Conservation (phyloP, 1,284 basidiomycete species). For the Amylostereum chailletii region DNA sequence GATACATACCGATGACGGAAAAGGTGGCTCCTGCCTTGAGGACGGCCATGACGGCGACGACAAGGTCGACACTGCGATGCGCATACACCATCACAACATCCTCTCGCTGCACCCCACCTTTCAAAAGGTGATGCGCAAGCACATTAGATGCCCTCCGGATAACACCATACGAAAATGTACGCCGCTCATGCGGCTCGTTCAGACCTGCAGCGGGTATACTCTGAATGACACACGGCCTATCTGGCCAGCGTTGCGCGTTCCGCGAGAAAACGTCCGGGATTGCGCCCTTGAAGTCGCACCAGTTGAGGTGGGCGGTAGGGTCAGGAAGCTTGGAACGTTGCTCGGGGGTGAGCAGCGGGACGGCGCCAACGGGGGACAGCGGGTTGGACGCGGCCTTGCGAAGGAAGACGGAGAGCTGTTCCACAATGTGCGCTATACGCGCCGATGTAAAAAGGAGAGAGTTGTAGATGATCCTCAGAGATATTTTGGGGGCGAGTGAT, state of each 20-base stretch:
- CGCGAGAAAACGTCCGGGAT: conserved; percentile 89
- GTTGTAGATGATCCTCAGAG: conserved; percentile 88
- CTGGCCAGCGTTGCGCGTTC: conserved; percentile 73
- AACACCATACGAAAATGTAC: conserved; percentile 71
- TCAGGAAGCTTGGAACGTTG: conserved; percentile 76
- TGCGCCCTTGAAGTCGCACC: conserved; percentile 96
- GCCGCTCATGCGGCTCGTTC: conserved; percentile 41
- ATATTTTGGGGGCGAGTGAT: conserved; percentile 71
- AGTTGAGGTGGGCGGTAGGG: conserved; percentile 86
- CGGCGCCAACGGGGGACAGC: conserved; percentile 58
- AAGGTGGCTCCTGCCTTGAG: conserved; percentile 97
- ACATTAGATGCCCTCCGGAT: conserved; percentile 87
- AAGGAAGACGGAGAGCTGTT: conserved; percentile 81
- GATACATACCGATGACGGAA: conserved; percentile 82
- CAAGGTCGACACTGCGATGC: conserved; percentile 91
- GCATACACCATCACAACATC: conserved; percentile 99
- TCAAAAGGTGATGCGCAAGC: conserved; percentile 85
- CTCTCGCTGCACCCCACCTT: conserved; percentile 81
- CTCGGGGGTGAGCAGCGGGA: conserved; percentile 71
- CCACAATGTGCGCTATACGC: conserved; percentile 74
- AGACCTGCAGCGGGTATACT: conserved; percentile 42
- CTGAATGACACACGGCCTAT: conserved; percentile 80
- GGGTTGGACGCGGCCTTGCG: conserved; percentile 64
- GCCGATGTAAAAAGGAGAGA: conserved; percentile 84
- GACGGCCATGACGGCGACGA: conserved; percentile 95